phyloP scores from a whole-genome alignment of 2,329 filamentous ascomycete species.

The Penicillium sp. region DNA sequence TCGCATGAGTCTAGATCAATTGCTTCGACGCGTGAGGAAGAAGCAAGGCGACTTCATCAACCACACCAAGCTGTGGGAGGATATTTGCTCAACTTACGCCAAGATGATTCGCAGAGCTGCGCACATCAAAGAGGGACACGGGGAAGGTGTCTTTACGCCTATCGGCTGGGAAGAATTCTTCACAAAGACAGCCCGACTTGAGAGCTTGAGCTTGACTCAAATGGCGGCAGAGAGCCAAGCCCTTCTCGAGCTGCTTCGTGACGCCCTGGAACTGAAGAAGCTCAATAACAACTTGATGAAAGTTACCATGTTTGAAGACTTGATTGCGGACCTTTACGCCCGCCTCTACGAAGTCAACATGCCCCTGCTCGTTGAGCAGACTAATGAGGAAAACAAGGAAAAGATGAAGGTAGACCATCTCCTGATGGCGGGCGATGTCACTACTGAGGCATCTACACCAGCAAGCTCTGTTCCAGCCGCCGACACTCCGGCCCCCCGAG shows the following conservation, averaged over 20 bases:
- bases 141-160: constrained; percentile 60
- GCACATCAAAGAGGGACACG: constrained; percentile 55
- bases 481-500: constrained; percentile 33
- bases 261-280: constrained; percentile 65
- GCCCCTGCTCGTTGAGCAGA: constrained; percentile 37
- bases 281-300: constrained; percentile 88
- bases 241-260: constrained; percentile 58
- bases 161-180: constrained; percentile 63
- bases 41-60: constrained; percentile 70
- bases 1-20: constrained; percentile 66
- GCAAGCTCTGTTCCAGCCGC: constrained; percentile 30
- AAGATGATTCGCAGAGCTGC: constrained; percentile 54
- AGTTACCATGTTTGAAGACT: constrained; percentile 75
- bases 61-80: constrained; percentile 59
- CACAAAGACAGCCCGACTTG: constrained; percentile 54
- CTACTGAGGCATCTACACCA: constrained; percentile 29
- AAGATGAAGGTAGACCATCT: constrained; percentile 47
- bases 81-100: constrained; percentile 55
- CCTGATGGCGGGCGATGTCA: constrained; percentile 37
- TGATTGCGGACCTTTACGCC: constrained; percentile 88
- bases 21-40: constrained; percentile 74
- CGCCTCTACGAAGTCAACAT: constrained; percentile 44
- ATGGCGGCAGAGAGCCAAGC: constrained; percentile 44
- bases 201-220: constrained; percentile 55
- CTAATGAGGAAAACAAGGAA: constrained; percentile 43